A percentile compares a stretch with the other conserved stretches of the same genome.
These are phyloP conservation scores for Stephania cephalantha DNA, from an alignment of 164 flowering plant species.

Conservation along the genomic window DNA sequence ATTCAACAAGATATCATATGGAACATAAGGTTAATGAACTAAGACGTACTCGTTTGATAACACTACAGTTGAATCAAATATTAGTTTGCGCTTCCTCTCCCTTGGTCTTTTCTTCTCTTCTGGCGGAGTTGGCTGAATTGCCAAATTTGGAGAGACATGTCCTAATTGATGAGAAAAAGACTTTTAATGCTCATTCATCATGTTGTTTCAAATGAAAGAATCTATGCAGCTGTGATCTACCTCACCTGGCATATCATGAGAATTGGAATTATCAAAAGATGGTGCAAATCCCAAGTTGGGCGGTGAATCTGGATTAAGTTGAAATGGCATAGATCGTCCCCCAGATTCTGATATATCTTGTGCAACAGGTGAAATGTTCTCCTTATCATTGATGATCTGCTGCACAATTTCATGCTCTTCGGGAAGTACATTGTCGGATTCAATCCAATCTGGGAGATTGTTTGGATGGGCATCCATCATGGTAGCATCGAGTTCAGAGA, in stretches of 20 bases:
- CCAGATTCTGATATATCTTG: constrained; percentile 29
- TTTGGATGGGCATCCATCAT: constrained; percentile 44
- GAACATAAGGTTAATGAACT: not conserved
- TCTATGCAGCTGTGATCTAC: constrained; percentile 2
- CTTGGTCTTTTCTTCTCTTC: constrained; percentile 32
- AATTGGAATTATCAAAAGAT: constrained; percentile 18
- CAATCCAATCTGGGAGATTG: constrained; percentile 18
- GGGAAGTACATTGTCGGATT: constrained; percentile 6
- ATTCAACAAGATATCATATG: constrained; percentile 4
- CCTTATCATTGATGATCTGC: constrained; percentile 27
- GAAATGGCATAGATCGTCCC: constrained; percentile 27
- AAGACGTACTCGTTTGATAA: constrained; percentile 55
- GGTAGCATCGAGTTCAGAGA: constrained; percentile 46
- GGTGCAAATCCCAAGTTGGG: constrained; percentile 27
- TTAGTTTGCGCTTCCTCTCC: constrained; percentile 44
- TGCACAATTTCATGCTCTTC: constrained; percentile 22
- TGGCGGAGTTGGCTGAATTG: constrained; percentile 50
- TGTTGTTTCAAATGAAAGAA: not conserved
- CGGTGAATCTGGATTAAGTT: constrained; percentile 20
- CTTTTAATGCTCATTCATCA: not conserved
- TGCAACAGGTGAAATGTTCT: constrained; percentile 29
- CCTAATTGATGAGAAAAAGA: constrained; percentile 24
- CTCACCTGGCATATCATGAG: constrained; percentile 40
- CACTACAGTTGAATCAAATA: constrained; percentile 46
- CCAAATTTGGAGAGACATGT: constrained; percentile 35